Evolutionary conservation across 2,329 filamentous ascomycete genomes (phyloP), one percentile per base, ranked within the genome.

Genomic region (Zelopaecilomyces penicillatus): DNA sequence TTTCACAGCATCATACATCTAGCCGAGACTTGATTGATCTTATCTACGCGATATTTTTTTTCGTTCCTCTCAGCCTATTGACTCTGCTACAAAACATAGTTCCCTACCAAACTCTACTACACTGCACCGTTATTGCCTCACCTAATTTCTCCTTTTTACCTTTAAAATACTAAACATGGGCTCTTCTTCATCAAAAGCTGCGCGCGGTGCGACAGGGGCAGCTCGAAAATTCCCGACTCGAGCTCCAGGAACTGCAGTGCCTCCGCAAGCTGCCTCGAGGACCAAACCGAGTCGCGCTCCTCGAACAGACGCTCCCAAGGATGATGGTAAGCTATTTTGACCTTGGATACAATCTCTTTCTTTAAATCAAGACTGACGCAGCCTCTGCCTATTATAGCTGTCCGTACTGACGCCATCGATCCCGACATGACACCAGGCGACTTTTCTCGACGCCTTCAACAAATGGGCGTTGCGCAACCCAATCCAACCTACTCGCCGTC

Each of bases 401-500:
- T 69, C 48, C 62, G 55, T 43, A 55, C 63, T 34, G 67, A 73
- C 46, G 60, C 60, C 32, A 52, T 54, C 48, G 65, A 71, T 46
- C 66, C 71, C n/a, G 66, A 73, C 52, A 54, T 58, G 32, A 50
- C 62, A 12, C 60, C 65, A 37, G 56, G 64, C n/a, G 68, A 62
- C 49, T 78, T 76, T 58, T 70, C 74, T 6, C 61, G 62, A 40
- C 74, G 76, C 11, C 67, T 80, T 5, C 67, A 67, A 28, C 61
- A 74, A 49, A 76, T 80, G 69, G 76, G 75, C 54, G 63, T 77
- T 30, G 75, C 68, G 6, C 67, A 74, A 39, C 74, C 76, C 4
- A 74, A 72, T 50, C 74, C 75, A 30, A 76, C 71, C 4, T 71
- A 67, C 39, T 78, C 74, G 5, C 64, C 70, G 27, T 75, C 73